Evolutionary conservation across 73 alveolate genomes (phyloP), one percentile per base, ranked within the genome.

Genomic region (Paramecium tetraurelia): DNA sequence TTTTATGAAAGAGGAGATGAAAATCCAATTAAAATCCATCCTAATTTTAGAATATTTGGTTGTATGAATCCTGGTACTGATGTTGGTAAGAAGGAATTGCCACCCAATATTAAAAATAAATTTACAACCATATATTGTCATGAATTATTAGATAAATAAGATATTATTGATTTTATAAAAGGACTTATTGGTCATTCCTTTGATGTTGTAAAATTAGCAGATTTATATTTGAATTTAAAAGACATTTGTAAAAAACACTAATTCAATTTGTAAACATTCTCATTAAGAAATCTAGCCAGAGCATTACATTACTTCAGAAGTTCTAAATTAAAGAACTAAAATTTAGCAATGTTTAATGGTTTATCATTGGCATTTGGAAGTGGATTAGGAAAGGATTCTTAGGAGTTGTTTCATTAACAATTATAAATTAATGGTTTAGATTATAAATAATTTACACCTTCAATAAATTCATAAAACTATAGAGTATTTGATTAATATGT

Each of bases 1-100:
- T 86, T 98, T 43, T 96, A 94, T 94, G 99, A 95, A 94, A 98
- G 97, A 92, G 99, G 97, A 90, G 99, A 85, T 93, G 97, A 93
- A 75, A 95, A 92, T n/a, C 96, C 95, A 83, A 95, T 97, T 68
- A 58, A 95, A 89, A 95, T 97, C 29, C 99, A 98, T 86, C 95
- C 96, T 18, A 96, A 96, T 69, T 99, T 99, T 94, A 86, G 99
- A 92, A 90, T 99, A 68, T 98, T 99, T 85, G 99, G 99, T 89
- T 98, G 99, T 94, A 99, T 99, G 99, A 99, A 99, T 85, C 99
- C 99, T 44, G 95, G 93, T n/a, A 58, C 86, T 50, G 95, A 96
- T 70, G 97, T 96, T 36, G 99, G 99, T 41, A 98, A 98, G 95
- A 98, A 98, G 92, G 93, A 96, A 70, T 89, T 97, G 44, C 97